Conservation (phyloP, 305 asterid species). For the Fraxinus nigra region DNA sequence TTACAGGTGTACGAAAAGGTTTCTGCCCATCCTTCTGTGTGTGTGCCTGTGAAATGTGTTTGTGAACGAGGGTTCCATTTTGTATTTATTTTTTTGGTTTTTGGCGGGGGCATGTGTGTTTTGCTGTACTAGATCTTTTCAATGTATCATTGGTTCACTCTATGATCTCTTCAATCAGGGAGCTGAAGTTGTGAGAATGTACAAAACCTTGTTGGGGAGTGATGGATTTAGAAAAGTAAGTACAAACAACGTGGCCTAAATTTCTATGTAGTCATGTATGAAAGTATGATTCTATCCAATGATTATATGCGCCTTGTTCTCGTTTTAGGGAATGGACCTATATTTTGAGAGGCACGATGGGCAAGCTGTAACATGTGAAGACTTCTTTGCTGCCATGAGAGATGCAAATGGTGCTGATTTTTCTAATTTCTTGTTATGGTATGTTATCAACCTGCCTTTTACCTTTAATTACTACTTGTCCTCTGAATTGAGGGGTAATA, state of each 20-base stretch:
- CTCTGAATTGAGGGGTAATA: constrained; percentile 10
- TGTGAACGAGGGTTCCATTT: background rate
- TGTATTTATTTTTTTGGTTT: background rate
- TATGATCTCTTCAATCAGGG: constrained; percentile 51
- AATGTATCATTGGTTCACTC: constrained; percentile 9
- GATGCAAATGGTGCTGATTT: constrained; percentile 91
- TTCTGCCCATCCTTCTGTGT: constrained; percentile 8
- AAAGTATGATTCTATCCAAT: background rate
- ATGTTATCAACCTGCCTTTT: constrained; percentile 22
- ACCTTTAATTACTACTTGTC: background rate
- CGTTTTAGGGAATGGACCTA: constrained; percentile 82
- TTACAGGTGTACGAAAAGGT: constrained; percentile 76
- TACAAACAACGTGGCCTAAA: constrained; percentile 7
- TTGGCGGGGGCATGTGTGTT: background rate
- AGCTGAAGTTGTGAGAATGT: constrained; percentile 98
- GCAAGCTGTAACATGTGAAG: constrained; percentile 96
- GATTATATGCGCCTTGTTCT: constrained; percentile 12
- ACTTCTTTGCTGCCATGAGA: constrained; percentile 92
- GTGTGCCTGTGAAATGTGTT: background rate
- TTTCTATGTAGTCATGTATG: background rate
- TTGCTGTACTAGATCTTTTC: background rate
- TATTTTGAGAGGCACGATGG: constrained; percentile 94
- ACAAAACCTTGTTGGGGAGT: constrained; percentile 78
- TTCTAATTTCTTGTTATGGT: constrained; percentile 84
- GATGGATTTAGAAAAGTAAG: constrained; percentile 85